A percentile compares a stretch with the other conserved stretches of the same genome.
These are phyloP conservation scores for Globisporangium sylvaticum DNA, from an alignment of 352 stramenopile genomes.

Conservation along the genomic window DNA sequence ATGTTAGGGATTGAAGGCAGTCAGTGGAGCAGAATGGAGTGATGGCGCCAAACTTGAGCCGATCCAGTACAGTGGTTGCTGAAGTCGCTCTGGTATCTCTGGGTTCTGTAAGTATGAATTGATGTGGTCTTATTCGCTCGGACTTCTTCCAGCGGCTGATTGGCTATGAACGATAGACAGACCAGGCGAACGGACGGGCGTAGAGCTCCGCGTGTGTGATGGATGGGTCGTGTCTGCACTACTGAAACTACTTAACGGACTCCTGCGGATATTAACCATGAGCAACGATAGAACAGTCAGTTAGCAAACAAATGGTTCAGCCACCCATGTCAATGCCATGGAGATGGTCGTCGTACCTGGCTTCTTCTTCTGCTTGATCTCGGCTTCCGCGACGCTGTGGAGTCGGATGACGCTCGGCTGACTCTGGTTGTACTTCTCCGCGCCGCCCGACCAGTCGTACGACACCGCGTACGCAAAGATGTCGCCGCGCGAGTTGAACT, in stretches of 20 bases:
- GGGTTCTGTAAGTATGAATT: neutral
- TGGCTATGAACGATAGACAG: neutral
- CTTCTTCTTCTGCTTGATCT: constrained; percentile 96
- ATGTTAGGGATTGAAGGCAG: neutral
- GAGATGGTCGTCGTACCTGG: constrained; percentile 31
- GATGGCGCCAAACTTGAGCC: neutral
- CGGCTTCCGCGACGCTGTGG: constrained; percentile 89
- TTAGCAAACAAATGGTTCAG: neutral
- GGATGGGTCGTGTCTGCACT: constrained; percentile 4
- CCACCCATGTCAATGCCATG: neutral
- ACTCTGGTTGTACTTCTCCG: constrained; percentile 82
- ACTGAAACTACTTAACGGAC: constrained; percentile 15
- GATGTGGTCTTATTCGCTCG: neutral
- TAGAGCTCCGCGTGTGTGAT: neutral
- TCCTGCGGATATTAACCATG: neutral
- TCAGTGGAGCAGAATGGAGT: neutral
- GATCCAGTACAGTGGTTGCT: neutral
- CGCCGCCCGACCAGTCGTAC: constrained; percentile 97
- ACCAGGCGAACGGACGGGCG: neutral
- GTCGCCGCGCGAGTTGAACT: constrained; percentile 92
- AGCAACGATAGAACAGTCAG: neutral
- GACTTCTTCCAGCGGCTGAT: neutral
- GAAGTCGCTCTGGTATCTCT: neutral
- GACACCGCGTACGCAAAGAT: constrained; percentile 95
- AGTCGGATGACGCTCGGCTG: constrained; percentile 91